Base-by-base conservation (phyloP, 164 flowering plant species). In the Cinnamomum chago region DNA sequence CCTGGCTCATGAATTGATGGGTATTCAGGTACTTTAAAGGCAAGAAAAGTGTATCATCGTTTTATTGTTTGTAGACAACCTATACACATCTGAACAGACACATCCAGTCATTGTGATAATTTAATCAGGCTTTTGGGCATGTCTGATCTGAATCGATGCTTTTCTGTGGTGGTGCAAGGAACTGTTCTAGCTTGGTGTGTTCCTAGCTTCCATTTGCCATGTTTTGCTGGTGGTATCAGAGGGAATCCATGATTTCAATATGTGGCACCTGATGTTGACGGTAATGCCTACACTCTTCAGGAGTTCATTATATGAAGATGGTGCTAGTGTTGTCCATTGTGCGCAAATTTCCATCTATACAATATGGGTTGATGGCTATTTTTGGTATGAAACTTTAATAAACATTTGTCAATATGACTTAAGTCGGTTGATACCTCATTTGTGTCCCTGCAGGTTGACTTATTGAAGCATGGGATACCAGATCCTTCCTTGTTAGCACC, bases 1-100 rank as follows among this genome's bases (percentile, higher is more conserved):
- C 75, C 79, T 95, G 83, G 98, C 97, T 84, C 90, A 90, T 84
- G 97, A 95, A 81, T 71, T 95, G 73, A 91, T 92, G 92, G 76
- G 86, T 71, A 91, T 92, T 72, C 98, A 91, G 98, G 98, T 95
- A 84, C 76, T 66, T 73, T 40, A 50, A 47, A 72, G 62, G 73
- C 28, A 18, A 72, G 66, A 17, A 23, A 66, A 51, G 3, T 35
- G 51, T 40, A 25, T 70, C 23, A 22, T 50, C 2, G 27, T 13
- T 71, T 23, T 3, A 25, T 35, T 62, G 50, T 35, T 78, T 13
- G 60, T 55, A 55, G 60, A 20, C n/a, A 55, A 55, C n/a, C 5
- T 15, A 14, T 4, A 65, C 51, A 50, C 18, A 78, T 28, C 50
- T 0, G 9, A 27, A 55, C 5, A 50, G 60, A 67, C 69, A 75